These are phyloP conservation scores for Calonectria leucothoes DNA, from an alignment of 2,329 filamentous ascomycete genomes.

Conservation along the genomic window DNA sequence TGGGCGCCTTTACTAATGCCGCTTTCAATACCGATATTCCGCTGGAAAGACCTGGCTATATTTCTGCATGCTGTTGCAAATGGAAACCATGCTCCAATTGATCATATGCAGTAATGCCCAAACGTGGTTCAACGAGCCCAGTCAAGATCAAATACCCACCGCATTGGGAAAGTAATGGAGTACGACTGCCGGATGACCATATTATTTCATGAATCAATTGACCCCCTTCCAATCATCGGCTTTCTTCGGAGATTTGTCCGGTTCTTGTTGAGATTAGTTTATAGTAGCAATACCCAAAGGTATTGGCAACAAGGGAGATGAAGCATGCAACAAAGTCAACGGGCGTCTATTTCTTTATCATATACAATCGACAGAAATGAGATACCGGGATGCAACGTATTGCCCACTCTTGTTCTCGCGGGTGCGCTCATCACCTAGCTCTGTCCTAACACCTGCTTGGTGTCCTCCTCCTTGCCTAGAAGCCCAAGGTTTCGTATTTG, in stretches of 20 bases:
- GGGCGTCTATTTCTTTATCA: slow-evolving; percentile 37
- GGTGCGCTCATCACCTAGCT: slow-evolving; percentile 33
- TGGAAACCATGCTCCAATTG: too few relatives aligned
- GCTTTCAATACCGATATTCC: background rate
- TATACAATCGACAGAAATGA: slow-evolving; percentile 30
- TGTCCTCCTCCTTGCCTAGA: slow-evolving; percentile 85
- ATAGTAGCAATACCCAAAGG: background rate
- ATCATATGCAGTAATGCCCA: background rate
- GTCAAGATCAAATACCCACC: too few relatives aligned
- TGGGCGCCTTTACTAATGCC: background rate
- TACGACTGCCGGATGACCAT: background rate
- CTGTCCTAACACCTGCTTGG: slow-evolving; percentile 67
- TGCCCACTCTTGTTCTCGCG: background rate
- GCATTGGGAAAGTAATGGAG: too few relatives aligned
- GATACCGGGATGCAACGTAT: slow-evolving; percentile 6
- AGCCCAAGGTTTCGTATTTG: slow-evolving; percentile 90
- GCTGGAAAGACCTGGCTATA: background rate
- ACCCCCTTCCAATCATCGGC: background rate
- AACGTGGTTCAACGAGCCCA: too few relatives aligned
- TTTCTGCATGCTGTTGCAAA: background rate
- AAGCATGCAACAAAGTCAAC: slow-evolving; percentile 17
- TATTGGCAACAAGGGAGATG: background rate
- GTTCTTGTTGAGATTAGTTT: background rate
- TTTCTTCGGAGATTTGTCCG: background rate
- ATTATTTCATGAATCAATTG: background rate